Evolutionary conservation across 2,329 filamentous ascomycete genomes (phyloP).

Genomic region (Neurospora crassa): DNA sequence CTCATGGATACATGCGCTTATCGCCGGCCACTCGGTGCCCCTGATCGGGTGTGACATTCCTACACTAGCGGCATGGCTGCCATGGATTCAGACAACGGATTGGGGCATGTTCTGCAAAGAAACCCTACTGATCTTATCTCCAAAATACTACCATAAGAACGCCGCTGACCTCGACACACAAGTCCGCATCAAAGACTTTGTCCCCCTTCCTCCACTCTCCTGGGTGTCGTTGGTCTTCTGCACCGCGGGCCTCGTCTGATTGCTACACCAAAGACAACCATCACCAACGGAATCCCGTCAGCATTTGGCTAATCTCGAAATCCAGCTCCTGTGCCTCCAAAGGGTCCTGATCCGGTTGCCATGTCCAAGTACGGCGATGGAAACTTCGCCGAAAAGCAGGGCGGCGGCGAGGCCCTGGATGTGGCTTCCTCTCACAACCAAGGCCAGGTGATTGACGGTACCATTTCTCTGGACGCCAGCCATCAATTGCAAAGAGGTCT

Average conservation of each 20-base stretch:
- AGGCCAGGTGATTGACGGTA: slow-evolving; percentile 10
- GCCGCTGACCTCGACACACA: neutral
- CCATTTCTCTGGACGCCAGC: slow-evolving; percentile 12
- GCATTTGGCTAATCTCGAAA: neutral
- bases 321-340: neutral
- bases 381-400: slow-evolving; percentile 5
- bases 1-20: neutral
- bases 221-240: neutral
- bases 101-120: neutral
- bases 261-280: neutral
- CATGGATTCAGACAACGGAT: neutral
- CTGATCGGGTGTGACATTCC: neutral
- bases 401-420: slow-evolving; percentile 8
- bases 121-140: neutral
- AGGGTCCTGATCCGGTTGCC: neutral
- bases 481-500: slow-evolving; percentile 43
- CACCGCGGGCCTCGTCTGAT: neutral
- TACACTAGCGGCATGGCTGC: neutral
- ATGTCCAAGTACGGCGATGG: neutral
- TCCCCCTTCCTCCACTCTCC: neutral
- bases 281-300: neutral
- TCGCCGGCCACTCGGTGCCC: neutral
- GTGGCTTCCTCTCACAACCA: neutral
- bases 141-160: neutral
- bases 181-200: neutral